phyloP scores from a whole-genome alignment of 345 rosid genomes.

The Salix suchowensis region DNA sequence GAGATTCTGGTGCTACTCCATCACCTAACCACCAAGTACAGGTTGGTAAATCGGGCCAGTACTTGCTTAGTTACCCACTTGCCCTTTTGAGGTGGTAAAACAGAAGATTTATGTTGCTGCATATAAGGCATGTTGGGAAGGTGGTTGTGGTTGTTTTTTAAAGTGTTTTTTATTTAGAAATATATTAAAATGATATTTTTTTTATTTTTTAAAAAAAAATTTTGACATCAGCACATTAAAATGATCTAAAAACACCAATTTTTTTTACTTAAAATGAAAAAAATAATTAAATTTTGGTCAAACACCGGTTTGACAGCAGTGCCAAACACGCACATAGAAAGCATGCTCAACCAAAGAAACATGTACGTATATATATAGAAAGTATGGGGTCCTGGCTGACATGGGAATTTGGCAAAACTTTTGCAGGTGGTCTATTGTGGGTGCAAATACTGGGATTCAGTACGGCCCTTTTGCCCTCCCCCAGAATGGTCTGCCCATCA shows the following conservation, averaged over 20 bases:
- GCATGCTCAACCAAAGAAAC: not conserved
- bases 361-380: not conserved
- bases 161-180: too few relatives aligned
- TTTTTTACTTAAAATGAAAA: too few relatives aligned
- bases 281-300: too few relatives aligned
- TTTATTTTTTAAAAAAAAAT: too few relatives aligned
- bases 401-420: not conserved
- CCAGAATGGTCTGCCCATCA: constrained; percentile 75
- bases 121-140: not conserved
- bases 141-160: too few relatives aligned
- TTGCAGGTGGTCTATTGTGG: constrained; percentile 60
- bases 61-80: not conserved
- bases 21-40: constrained; percentile 84
- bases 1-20: constrained; percentile 78
- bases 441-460: constrained; percentile 59
- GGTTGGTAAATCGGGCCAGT: constrained; percentile 36
- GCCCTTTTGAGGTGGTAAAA: not conserved
- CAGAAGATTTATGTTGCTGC: not conserved
- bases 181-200: too few relatives aligned
- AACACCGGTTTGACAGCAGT: too few relatives aligned
- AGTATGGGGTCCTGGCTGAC: constrained; percentile 25
- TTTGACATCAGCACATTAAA: too few relatives aligned
- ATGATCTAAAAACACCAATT: too few relatives aligned
- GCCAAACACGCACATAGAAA: constrained; percentile 1
- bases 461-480: constrained; percentile 87